Percentiles rank a stretch among this genome's conserved stretches.
These are phyloP conservation scores for Suhomyces taliae DNA, from an alignment of 1,139 yeast genomes.

Conservation along the genomic window DNA sequence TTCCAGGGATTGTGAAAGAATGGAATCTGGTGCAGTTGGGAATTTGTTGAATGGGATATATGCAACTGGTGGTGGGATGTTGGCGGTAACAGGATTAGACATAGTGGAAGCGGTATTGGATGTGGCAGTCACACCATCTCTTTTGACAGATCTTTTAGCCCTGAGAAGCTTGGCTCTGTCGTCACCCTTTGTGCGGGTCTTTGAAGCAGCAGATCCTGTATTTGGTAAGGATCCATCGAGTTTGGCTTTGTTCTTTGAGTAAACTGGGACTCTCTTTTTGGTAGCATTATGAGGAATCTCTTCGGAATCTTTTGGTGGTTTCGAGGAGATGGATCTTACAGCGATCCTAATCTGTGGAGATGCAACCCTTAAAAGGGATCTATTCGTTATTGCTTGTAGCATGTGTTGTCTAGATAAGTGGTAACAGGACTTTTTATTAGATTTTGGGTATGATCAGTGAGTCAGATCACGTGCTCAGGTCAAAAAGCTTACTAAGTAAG, in stretches of 20 bases:
- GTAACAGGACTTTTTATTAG: background rate
- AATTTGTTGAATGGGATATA: conserved; percentile 30
- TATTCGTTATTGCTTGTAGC: conserved; percentile 1
- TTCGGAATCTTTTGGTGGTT: conserved; percentile 14
- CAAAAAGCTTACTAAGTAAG: too few relatives aligned
- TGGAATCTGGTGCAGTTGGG: conserved; percentile 31
- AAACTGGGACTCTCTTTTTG: conserved; percentile 9
- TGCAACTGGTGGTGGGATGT: background rate
- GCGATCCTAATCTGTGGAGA: background rate
- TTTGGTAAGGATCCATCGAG: background rate
- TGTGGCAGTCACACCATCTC: background rate
- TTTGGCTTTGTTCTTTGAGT: conserved; percentile 5
- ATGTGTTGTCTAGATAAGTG: background rate
- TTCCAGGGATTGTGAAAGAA: conserved; percentile 18
- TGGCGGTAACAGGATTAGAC: background rate
- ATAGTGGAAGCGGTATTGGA: background rate
- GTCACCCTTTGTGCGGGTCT: conserved; percentile 2
- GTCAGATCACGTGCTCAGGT: background rate
- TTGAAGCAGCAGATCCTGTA: background rate
- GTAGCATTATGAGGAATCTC: conserved; percentile 3
- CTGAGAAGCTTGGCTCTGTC: conserved; percentile 4
- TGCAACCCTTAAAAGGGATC: background rate
- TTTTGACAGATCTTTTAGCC: conserved; percentile 1
- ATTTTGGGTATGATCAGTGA: background rate
- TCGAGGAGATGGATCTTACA: conserved; percentile 11